These are phyloP conservation scores for Capsicum baccatum DNA, from an alignment of 257 asterid genomes.

Conservation along the genomic window DNA sequence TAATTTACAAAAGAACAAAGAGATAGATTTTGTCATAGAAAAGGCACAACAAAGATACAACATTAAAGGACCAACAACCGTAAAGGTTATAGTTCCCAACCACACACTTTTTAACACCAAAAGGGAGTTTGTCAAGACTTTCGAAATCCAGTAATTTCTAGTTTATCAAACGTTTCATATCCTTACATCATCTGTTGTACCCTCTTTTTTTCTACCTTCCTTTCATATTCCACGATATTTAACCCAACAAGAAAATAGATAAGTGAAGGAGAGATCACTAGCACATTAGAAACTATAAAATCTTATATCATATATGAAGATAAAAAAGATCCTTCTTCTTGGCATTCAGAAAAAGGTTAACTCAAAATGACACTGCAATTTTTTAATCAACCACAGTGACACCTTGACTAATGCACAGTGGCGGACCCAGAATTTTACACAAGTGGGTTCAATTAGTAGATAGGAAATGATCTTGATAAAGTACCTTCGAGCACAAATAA, in stretches of 20 bases:
- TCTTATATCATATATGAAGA: not conserved
- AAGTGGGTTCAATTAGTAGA: too few relatives aligned
- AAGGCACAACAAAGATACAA: not conserved
- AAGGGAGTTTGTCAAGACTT: not conserved
- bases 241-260: not conserved
- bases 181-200: not conserved
- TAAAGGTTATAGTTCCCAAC: not conserved
- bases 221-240: not conserved
- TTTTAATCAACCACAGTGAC: too few relatives aligned
- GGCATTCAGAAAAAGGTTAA: not conserved
- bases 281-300: conserved; percentile 14
- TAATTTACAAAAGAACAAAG: not conserved
- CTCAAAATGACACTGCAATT: too few relatives aligned
- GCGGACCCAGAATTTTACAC: too few relatives aligned
- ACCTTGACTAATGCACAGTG: too few relatives aligned
- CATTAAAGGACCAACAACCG: not conserved
- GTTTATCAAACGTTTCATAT: conserved; percentile 1
- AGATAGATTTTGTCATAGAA: not conserved
- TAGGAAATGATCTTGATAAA: too few relatives aligned
- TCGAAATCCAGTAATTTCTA: not conserved
- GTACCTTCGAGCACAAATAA: too few relatives aligned
- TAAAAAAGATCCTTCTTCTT: not conserved
- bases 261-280: not conserved
- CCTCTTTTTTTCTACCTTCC: not conserved
- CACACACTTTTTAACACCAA: not conserved